phyloP scores from a whole-genome alignment of 176 grass and related monocot species.

The Bolboschoenus planiculmis region DNA sequence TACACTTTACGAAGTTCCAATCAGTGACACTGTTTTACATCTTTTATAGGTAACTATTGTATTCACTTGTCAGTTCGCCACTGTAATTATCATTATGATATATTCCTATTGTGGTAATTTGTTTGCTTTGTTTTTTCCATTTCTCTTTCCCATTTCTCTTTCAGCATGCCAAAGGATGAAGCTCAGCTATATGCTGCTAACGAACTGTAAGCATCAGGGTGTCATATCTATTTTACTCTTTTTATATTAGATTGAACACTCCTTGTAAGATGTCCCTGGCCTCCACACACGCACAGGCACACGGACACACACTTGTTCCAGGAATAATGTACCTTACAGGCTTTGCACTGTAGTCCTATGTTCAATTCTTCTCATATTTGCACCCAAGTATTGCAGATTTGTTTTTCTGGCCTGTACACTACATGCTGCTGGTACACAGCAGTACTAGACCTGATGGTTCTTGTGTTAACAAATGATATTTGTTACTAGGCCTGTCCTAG shows the following conservation, averaged over 20 bases:
- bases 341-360: not conserved
- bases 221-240: constrained; percentile 11
- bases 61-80: constrained; percentile 33
- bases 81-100: not conserved
- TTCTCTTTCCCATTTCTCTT: constrained; percentile 25
- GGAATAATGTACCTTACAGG: not conserved
- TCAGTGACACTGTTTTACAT: constrained; percentile 68
- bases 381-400: not conserved
- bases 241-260: not conserved
- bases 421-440: not conserved
- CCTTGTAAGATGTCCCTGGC: not conserved
- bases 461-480: not conserved
- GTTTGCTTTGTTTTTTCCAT: constrained; percentile 1
- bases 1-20: constrained; percentile 67
- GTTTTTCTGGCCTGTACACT: not conserved
- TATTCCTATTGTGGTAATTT: constrained; percentile 14
- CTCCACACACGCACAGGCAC: constrained; percentile 11
- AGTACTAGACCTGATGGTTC: not conserved
- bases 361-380: not conserved
- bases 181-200: constrained; percentile 74
- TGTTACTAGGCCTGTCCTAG: not conserved
- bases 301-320: not conserved
- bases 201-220: constrained; percentile 63
- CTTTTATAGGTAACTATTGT: constrained; percentile 96
- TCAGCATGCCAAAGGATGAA: constrained; percentile 98